A percentile compares a stretch with the other conserved stretches of the same genome.
Conservation (phyloP, 169 alveolate species). For the Eimeria acervulina region DNA sequence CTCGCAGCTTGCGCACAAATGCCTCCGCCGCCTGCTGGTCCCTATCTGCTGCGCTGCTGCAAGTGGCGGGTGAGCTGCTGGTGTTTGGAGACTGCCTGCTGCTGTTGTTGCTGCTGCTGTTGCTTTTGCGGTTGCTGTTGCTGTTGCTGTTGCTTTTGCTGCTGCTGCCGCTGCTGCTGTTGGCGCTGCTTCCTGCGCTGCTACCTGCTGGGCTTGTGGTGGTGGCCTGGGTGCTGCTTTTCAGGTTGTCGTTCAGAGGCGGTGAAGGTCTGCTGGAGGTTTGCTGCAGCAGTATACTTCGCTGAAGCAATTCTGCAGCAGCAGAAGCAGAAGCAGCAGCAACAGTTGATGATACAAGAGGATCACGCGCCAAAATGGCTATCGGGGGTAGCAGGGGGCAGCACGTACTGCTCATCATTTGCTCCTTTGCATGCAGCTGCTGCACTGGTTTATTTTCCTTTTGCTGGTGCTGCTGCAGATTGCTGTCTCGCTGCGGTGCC, state of each 20-base stretch:
- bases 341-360: not conserved
- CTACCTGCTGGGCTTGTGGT: not conserved
- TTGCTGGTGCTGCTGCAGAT: not conserved
- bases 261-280: conserved; percentile 13
- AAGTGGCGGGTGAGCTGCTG: not conserved
- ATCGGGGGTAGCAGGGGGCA: not conserved
- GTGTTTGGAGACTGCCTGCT: not conserved
- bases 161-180: conserved; percentile 11
- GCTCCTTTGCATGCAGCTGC: conserved; percentile 34
- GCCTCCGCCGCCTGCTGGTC: conserved; percentile 59
- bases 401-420: conserved; percentile 47
- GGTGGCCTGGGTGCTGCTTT: conserved; percentile 8
- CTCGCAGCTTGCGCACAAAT: conserved; percentile 4
- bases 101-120: not conserved
- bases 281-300: conserved; percentile 35
- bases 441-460: conserved; percentile 1
- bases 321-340: conserved; percentile 11
- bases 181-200: conserved; percentile 26
- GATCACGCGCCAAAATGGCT: not conserved
- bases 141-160: not conserved
- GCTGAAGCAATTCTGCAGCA: conserved; percentile 28
- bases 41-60: conserved; percentile 49
- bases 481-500: too few relatives aligned
- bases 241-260: not conserved
- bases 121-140: not conserved